Conservation (phyloP, 208 protist genomes). For the Acanthamoeba healyi region DNA sequence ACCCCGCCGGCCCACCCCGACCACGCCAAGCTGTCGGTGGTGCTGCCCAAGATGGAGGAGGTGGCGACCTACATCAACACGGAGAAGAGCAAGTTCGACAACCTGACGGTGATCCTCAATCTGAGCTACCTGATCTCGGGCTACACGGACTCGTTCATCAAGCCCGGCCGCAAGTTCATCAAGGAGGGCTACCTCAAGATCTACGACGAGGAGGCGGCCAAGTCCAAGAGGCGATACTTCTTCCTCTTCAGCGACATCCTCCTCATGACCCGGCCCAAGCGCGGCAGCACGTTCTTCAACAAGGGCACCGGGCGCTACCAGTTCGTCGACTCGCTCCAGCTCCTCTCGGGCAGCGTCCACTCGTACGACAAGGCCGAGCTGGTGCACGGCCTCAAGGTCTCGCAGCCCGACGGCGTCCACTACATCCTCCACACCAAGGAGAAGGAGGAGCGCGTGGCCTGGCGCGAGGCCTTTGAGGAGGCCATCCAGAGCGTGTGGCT, state of each 20-base stretch:
- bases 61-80: slow-evolving; percentile 73
- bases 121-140: background rate
- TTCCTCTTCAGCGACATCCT: slow-evolving; percentile 16
- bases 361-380: background rate
- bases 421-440: slow-evolving; percentile 7
- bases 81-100: slow-evolving; percentile 65
- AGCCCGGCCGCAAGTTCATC: slow-evolving; percentile 39
- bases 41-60: slow-evolving; percentile 15
- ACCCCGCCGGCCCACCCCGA: slow-evolving; percentile 51
- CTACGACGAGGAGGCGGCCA: background rate
- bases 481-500: background rate
- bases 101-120: slow-evolving; percentile 12
- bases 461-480: background rate
- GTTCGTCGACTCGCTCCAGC: slow-evolving; percentile 16
- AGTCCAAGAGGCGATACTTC: background rate
- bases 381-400: background rate
- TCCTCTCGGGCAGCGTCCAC: background rate
- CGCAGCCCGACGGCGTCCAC: background rate
- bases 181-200: slow-evolving; percentile 4
- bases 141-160: slow-evolving; percentile 27
- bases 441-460: background rate
- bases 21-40: background rate
- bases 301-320: slow-evolving; percentile 45
- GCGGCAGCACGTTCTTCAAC: slow-evolving; percentile 2
- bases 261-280: background rate